A percentile compares a stretch with the other conserved stretches of the same genome.
phyloP scores from a whole-genome alignment of 129 eudicot genomes.

The Chrysanthemum seticuspe region DNA sequence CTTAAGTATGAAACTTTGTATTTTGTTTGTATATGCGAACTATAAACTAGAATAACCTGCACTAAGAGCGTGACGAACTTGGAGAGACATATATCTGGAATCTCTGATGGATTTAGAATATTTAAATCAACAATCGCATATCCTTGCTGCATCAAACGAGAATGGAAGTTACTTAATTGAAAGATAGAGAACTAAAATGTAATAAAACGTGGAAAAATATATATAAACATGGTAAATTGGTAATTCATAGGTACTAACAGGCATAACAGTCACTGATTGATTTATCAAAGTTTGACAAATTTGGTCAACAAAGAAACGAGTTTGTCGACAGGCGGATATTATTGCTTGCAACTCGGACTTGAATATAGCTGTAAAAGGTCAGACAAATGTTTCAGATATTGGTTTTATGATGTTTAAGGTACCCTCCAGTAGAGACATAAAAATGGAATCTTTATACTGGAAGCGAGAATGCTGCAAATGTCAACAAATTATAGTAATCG shows the following conservation, averaged over 20 bases:
- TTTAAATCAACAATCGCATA: conserved; percentile 62
- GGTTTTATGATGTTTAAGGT: conserved; percentile 1
- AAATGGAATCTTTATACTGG: background rate
- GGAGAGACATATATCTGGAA: conserved; percentile 57
- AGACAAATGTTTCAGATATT: background rate
- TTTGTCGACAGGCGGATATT: conserved; percentile 64
- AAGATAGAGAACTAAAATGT: background rate
- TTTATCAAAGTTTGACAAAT: conserved; percentile 47
- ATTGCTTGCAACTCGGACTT: conserved; percentile 61
- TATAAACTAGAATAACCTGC: conserved; percentile 51
- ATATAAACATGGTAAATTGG: background rate
- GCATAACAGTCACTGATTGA: conserved; percentile 62
- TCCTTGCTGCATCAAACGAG: conserved; percentile 65
- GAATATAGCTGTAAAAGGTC: conserved; percentile 52
- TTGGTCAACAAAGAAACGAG: conserved; percentile 67
- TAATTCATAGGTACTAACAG: conserved; percentile 50
- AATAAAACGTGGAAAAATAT: background rate
- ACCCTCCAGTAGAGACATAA: background rate
- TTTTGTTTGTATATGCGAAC: no score
- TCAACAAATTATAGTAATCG: conserved; percentile 3
- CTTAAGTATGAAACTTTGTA: conserved; percentile 8
- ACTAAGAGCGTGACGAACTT: conserved; percentile 59
- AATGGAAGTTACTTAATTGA: conserved; percentile 1
- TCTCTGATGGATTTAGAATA: conserved; percentile 46
- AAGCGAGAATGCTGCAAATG: no score